Evolutionary conservation across 345 rosid genomes (phyloP), one percentile per base, ranked within the genome.

Genomic region (Lepidium didymum): DNA sequence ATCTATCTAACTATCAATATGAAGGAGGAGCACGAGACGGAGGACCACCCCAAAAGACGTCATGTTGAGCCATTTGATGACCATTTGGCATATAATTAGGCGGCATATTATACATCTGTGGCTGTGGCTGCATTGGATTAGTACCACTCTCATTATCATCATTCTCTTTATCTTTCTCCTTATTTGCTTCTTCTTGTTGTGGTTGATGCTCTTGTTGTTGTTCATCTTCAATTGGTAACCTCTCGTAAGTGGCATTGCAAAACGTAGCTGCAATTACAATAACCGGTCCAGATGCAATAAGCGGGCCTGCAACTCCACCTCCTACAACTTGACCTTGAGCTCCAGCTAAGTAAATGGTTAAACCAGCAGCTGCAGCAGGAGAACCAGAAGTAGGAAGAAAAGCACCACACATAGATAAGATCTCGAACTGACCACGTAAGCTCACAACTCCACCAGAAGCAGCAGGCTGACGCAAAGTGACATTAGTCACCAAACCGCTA

Each of bases 301-400:
- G 76, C 15, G 87, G 75, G 8, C 97, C 96, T 55, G 83, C 77
- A 0, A 81, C 94, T 0, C 79, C 77, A 13, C 98, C 98, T 5
- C 98, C 98, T 2, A 92, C 86, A 11, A 92, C 89, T 76, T 92
- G 98, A 8, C 97, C 96, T 57, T 90, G 96, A 34, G 87, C 89
- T 0, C 97, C 98, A 0, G 97, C 89, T 65, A 90, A 67, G 77
- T 87, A 92, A 37, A 92, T 87, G 1, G 94, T 79, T 41, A 92
- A 70, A 18, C 86, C 84, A 0, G 96, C 81, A 0, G 96, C 92
- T 31, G 96, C 97, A 0, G 93, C 84, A 0, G 90, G 94, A 2
- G 97, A 86, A 4, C 78, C 75, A 0, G 96, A 90, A 0, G 87
- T 76, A 0, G 98, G 98, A 29, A 92, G 66, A 64, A 88, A 85